Evolutionary conservation across 495 filamentous ascomycete genomes (phyloP).

Genomic region (Amorphotheca resinae): DNA sequence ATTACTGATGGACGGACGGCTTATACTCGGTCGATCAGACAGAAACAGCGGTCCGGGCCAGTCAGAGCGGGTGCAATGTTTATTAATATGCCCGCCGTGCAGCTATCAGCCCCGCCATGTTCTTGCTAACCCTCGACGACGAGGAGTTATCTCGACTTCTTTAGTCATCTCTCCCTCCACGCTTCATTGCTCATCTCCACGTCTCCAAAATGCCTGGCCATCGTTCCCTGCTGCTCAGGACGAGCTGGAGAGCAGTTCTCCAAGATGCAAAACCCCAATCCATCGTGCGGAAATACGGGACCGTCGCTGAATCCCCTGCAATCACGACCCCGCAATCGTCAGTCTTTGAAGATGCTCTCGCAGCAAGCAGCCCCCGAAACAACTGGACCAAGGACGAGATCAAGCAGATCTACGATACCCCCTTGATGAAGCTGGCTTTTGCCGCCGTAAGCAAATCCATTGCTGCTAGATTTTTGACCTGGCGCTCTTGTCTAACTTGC

Average conservation of each 20-base stretch:
- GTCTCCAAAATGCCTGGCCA: conserved; percentile 12
- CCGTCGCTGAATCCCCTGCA: conserved; percentile 7
- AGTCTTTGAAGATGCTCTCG: conserved; percentile 38
- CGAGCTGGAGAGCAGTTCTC: conserved; percentile 8
- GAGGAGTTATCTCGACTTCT: too few relatives aligned
- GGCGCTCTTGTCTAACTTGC: background rate
- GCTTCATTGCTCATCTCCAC: too few relatives aligned
- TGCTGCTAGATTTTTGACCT: background rate
- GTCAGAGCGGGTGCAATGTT: too few relatives aligned
- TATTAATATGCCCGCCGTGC: too few relatives aligned
- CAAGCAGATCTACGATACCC: conserved; percentile 59
- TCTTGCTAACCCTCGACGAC: too few relatives aligned
- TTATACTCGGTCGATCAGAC: too few relatives aligned
- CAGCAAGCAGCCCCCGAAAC: conserved; percentile 44
- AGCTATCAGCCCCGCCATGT: too few relatives aligned
- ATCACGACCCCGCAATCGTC: conserved; percentile 10
- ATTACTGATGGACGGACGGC: too few relatives aligned
- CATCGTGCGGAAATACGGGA: conserved; percentile 15
- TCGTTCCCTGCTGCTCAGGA: conserved; percentile 9
- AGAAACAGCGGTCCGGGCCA: too few relatives aligned
- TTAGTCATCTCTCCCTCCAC: too few relatives aligned
- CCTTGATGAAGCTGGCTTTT: conserved; percentile 63
- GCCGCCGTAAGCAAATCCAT: conserved; percentile 43
- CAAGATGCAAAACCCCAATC: conserved; percentile 3
- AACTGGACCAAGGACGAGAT: conserved; percentile 74